A percentile compares a stretch with the other conserved stretches of the same genome.
These are phyloP conservation scores for Ceratocystis smalleyi DNA, from an alignment of 2,329 filamentous ascomycete species.

Conservation along the genomic window DNA sequence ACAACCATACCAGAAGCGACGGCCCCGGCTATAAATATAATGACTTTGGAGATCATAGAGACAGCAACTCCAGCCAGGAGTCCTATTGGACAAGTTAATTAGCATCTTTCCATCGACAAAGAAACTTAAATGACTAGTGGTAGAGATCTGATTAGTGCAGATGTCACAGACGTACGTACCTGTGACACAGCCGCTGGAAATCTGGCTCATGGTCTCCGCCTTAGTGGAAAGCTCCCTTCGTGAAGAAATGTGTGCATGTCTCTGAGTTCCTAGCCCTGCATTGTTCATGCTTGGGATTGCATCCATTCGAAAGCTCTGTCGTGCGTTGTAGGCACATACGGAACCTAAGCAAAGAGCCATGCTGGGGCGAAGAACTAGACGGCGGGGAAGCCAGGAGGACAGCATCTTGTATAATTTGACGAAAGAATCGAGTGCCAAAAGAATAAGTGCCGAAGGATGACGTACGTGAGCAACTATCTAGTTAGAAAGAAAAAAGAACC, in stretches of 20 bases:
- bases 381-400: neutral
- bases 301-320: conserved; percentile 6
- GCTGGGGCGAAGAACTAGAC: conserved; percentile 1
- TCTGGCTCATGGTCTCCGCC: conserved; percentile 24
- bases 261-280: neutral
- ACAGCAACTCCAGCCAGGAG: conserved; percentile 49
- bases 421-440: neutral
- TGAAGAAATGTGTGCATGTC: neutral
- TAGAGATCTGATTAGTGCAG: neutral
- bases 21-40: conserved; percentile 52
- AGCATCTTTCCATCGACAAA: neutral
- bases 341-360: neutral
- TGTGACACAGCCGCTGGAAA: conserved; percentile 39
- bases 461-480: neutral
- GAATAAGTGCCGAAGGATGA: neutral
- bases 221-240: neutral
- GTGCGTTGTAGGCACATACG: neutral
- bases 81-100: conserved; percentile 27
- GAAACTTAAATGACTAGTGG: neutral
- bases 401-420: neutral
- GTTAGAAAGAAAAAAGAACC: neutral
- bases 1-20: conserved; percentile 50
- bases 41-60: conserved; percentile 53
- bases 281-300: neutral
- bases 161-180: conserved; percentile 25